Evolutionary conservation across 2,329 filamentous ascomycete genomes (phyloP).

Genomic region (Penicillium sp.): DNA sequence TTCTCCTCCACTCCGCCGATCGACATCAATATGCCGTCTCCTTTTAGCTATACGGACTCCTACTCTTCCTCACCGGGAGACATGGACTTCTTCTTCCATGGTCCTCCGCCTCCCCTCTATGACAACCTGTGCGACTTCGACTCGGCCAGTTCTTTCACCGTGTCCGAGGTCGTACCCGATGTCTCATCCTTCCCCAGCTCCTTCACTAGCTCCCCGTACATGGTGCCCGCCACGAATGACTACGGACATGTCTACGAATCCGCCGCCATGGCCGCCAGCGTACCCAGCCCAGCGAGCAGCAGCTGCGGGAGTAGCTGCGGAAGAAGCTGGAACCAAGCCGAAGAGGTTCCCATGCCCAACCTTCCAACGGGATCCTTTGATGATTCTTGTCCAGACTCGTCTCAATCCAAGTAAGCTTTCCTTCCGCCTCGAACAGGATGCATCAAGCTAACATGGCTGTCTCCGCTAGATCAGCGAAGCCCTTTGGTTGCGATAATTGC

Average conservation of each 20-base stretch:
- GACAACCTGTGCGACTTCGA: conserved; percentile 20
- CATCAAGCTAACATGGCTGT: conserved; percentile 3
- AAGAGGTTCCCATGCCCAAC: conserved; percentile 19
- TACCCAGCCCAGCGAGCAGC: conserved; percentile 21
- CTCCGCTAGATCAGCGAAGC: conserved; percentile 27
- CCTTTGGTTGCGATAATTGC: conserved; percentile 35
- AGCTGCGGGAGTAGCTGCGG: conserved; percentile 19
- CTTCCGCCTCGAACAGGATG: background rate
- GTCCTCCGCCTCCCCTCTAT: conserved; percentile 17
- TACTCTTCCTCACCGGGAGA: conserved; percentile 23
- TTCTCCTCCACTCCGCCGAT: conserved; percentile 3
- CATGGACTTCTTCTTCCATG: conserved; percentile 28
- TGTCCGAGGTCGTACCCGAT: conserved; percentile 14
- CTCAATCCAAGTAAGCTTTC: conserved; percentile 27
- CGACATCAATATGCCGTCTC: conserved; percentile 20
- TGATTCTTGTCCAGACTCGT: conserved; percentile 18
- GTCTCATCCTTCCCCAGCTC: conserved; percentile 9
- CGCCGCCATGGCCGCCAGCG: conserved; percentile 24
- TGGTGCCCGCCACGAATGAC: conserved; percentile 13
- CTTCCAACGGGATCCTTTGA: conserved; percentile 14
- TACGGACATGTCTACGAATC: conserved; percentile 21
- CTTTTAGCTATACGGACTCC: conserved; percentile 20
- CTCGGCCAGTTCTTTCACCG: conserved; percentile 12
- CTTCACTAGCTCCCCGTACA: conserved; percentile 23
- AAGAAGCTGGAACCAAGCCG: conserved; percentile 17